Percentiles rank a stretch among this genome's conserved stretches.
Evolutionary conservation across 164 flowering plant genomes (phyloP).

Genomic region (Cinnamomum micranthum): DNA sequence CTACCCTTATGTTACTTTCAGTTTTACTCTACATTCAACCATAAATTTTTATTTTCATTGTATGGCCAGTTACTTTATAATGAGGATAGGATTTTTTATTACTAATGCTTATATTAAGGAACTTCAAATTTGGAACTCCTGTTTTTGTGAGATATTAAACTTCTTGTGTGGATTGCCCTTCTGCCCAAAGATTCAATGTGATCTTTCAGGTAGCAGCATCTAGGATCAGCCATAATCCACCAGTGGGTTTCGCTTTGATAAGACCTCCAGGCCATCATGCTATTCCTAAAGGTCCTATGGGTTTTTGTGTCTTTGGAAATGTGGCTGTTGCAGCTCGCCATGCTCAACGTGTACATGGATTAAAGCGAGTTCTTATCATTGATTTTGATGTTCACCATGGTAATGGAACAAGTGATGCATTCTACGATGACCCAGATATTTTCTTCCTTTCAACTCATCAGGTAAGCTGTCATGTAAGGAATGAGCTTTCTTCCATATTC

Average conservation of each 20-base stretch:
- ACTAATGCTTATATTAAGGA: not conserved
- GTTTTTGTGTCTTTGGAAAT: conserved; percentile 95
- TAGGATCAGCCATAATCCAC: conserved; percentile 43
- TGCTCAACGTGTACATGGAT: conserved; percentile 80
- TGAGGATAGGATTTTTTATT: not conserved
- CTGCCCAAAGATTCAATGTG: conserved; percentile 13
- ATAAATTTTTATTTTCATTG: not conserved
- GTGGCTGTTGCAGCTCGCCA: conserved; percentile 94
- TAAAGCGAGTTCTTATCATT: conserved; percentile 81
- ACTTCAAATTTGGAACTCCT: not conserved
- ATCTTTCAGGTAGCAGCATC: conserved; percentile 76
- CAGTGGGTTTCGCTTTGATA: conserved; percentile 81
- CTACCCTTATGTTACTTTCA: not conserved
- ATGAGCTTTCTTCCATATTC: not conserved
- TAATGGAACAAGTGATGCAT: conserved; percentile 94
- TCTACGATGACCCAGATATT: conserved; percentile 90
- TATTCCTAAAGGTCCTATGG: conserved; percentile 94
- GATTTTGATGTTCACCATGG: conserved; percentile 99
- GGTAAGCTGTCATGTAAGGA: conserved; percentile 31
- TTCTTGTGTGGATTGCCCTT: conserved; percentile 12
- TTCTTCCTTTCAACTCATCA: conserved; percentile 95
- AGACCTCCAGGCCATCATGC: conserved; percentile 99
- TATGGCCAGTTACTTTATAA: not conserved
- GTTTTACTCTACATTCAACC: not conserved
- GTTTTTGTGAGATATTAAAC: not conserved